Percentiles rank a stretch among this genome's conserved stretches.
These are phyloP conservation scores for Fusarium sp. DNA, from an alignment of 2,329 filamentous ascomycete genomes.

Conservation along the genomic window DNA sequence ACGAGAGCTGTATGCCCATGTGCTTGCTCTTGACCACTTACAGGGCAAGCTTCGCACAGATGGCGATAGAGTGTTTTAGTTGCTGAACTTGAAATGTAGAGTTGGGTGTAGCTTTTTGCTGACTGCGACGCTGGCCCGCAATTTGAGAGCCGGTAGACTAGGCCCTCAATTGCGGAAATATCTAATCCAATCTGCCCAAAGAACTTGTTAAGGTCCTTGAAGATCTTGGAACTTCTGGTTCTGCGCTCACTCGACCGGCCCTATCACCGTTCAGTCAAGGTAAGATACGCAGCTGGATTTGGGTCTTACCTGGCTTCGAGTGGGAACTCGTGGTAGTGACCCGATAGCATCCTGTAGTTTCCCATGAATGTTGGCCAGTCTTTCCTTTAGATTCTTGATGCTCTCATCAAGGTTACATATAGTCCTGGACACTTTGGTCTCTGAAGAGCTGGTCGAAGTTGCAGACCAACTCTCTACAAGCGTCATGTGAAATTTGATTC, in stretches of 20 bases:
- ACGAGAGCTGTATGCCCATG: conserved; percentile 12
- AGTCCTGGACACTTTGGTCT: not conserved
- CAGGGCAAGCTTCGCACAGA: conserved; percentile 9
- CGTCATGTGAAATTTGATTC: not conserved
- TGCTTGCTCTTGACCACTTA: not conserved
- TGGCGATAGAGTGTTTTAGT: conserved; percentile 15
- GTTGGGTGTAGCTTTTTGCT: not conserved
- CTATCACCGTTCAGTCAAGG: not conserved
- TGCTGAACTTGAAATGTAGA: conserved; percentile 7
- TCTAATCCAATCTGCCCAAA: conserved; percentile 1
- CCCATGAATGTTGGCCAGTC: not conserved
- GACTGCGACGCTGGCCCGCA: not conserved
- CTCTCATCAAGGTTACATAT: not conserved
- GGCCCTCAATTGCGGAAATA: conserved; percentile 2
- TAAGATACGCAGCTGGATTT: too few relatives aligned
- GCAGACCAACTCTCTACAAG: not conserved
- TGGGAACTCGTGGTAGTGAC: not conserved
- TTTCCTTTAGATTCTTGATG: not conserved
- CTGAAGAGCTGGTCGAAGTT: not conserved
- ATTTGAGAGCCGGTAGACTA: not conserved
- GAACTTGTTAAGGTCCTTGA: not conserved
- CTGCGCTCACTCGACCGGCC: not conserved
- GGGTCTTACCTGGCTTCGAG: not conserved
- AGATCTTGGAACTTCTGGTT: not conserved
- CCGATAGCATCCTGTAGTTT: not conserved